Conservation (phyloP, 345 rosid species). For the Adansonia digitata region DNA sequence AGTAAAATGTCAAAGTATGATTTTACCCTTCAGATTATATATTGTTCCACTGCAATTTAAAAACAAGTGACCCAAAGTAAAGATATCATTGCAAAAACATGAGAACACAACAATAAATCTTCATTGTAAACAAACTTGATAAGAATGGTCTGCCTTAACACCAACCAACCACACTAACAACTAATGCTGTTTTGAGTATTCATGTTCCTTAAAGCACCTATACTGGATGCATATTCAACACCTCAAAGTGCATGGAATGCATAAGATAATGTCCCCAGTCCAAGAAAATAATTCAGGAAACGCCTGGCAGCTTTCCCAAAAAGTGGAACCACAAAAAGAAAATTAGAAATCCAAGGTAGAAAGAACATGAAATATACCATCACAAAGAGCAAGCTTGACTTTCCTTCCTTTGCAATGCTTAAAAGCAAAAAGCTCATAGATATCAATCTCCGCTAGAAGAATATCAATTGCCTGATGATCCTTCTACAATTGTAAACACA, state of each 20-base stretch:
- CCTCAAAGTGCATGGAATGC: not conserved
- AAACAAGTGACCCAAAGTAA: not conserved
- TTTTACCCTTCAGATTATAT: not conserved
- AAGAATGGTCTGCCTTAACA: not conserved
- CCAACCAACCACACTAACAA: not conserved
- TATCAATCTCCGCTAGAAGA: slow-evolving; percentile 94
- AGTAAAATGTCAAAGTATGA: not conserved
- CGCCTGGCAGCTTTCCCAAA: not conserved
- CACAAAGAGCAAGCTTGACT: slow-evolving; percentile 92
- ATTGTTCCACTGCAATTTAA: not conserved
- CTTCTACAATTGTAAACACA: slow-evolving; percentile 45
- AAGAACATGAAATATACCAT: slow-evolving; percentile 44
- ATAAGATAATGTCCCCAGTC: not conserved
- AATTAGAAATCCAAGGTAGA: slow-evolving; percentile 6
- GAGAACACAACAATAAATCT: not conserved
- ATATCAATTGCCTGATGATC: slow-evolving; percentile 99
- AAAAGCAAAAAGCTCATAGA: slow-evolving; percentile 97
- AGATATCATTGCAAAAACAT: not conserved
- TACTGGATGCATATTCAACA: not conserved
- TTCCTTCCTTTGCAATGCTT: slow-evolving; percentile 98
- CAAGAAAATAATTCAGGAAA: not conserved
- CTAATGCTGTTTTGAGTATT: not conserved
- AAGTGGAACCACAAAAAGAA: not conserved
- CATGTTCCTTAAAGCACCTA: not conserved
- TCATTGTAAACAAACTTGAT: not conserved